Evolutionary conservation across 306 rosid genomes (phyloP), one percentile per base, ranked within the genome.

Genomic region (Trifolium fragiferum): DNA sequence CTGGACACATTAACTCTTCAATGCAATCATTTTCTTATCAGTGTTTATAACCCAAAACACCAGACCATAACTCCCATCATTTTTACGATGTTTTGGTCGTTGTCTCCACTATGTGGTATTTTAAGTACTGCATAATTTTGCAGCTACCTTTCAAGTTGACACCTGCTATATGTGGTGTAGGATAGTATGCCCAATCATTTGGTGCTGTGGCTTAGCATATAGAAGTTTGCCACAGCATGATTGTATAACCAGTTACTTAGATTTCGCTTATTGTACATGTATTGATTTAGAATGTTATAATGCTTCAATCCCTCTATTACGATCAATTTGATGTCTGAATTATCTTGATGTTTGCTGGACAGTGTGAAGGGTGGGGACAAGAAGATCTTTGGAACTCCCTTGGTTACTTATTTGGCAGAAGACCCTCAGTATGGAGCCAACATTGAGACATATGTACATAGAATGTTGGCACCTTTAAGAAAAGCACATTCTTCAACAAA

Each of bases 381-480:
- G 83, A 92, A 92, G 91, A 84, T 76, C 68, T 86, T 95, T 50
- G 99, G 98, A 57, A 74, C 96, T 49, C 97, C 99, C 60, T 86
- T 95, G 83, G 97, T 95, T 73, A 85, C 92, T 21, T 90, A 78
- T 82, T 70, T 95, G 78, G 87, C 51, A 55, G 97, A 87, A 61
- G 87, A 86, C 50, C 82, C 85, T 35, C 71, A 79, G 59, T 70
- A 47, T 81, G 99, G 90, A 75, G 84, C 87, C 66, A 85, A 84
- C 78, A 82, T 92, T 44, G 86, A 84, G 80, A 35, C 74, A 47
- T 80, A 70, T 64, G 92, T 95, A 73, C 81, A 81, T 13, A 90
- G 72, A 84, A 75, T 90, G 72, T 84, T 95, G 72, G 84, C 72
- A 12, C 98, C 99, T 66, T 78, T 92, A 85, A 89, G 84, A 80